Evolutionary conservation across 1,284 basidiomycete species (phyloP).

Genomic region (Porogramme epimiltina): DNA sequence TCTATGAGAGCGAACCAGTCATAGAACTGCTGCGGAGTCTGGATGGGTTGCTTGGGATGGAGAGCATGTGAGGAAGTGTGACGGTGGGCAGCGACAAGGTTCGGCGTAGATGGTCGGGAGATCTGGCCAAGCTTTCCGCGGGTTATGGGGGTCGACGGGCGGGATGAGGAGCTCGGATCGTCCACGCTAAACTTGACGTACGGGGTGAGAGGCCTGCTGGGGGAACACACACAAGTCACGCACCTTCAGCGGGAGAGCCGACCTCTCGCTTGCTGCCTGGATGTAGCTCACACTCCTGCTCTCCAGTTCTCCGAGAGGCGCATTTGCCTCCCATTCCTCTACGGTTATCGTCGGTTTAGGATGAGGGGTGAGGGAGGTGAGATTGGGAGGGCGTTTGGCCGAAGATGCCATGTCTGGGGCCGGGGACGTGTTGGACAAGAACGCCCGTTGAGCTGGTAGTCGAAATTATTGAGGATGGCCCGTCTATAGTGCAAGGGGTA

Average conservation of each 20-base stretch:
- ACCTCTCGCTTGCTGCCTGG: slow-evolving; percentile 63
- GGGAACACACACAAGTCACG: background rate
- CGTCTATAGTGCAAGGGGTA: too few species aligned
- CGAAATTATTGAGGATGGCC: too few species aligned
- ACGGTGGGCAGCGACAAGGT: slow-evolving; percentile 27
- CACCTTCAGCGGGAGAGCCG: slow-evolving; percentile 75
- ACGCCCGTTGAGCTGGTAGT: too few species aligned
- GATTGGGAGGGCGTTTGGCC: slow-evolving; percentile 12
- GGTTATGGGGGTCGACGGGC: slow-evolving; percentile 43
- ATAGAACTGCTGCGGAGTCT: slow-evolving; percentile 91
- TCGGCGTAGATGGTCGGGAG: slow-evolving; percentile 39
- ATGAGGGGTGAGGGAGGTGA: slow-evolving; percentile 24
- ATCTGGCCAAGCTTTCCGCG: slow-evolving; percentile 36
- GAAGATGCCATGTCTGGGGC: slow-evolving; percentile 6
- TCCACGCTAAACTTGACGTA: slow-evolving; percentile 40
- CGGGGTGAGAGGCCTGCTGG: slow-evolving; percentile 6
- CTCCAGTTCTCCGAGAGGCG: slow-evolving; percentile 74
- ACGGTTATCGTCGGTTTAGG: slow-evolving; percentile 53
- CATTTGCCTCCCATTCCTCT: slow-evolving; percentile 88
- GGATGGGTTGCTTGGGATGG: slow-evolving; percentile 72
- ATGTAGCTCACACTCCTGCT: slow-evolving; percentile 65
- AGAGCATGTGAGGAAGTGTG: slow-evolving; percentile 46
- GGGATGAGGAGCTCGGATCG: slow-evolving; percentile 38
- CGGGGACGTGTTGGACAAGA: too few species aligned
- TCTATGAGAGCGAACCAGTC: slow-evolving; percentile 92